A percentile compares a stretch with the other conserved stretches of the same genome.
These are phyloP conservation scores for Shiraia sp. DNA, from an alignment of 2,329 filamentous ascomycete genomes.

Conservation along the genomic window DNA sequence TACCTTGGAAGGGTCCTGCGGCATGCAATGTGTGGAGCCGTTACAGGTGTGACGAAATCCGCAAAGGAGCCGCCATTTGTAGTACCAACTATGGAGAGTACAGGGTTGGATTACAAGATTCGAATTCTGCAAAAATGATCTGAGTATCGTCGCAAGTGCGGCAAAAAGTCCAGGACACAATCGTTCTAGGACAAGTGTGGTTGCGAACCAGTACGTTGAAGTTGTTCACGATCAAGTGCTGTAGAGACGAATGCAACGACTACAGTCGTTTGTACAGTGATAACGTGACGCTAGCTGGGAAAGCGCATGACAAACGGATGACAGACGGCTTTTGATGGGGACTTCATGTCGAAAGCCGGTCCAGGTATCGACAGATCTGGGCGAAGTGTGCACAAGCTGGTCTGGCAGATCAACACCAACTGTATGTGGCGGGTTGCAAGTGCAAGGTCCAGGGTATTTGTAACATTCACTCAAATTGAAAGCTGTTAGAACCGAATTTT, in stretches of 20 bases:
- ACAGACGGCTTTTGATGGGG: constrained; percentile 8
- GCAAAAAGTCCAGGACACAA: constrained; percentile 2
- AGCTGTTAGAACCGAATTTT: too few relatives aligned
- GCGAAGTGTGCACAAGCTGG: not conserved
- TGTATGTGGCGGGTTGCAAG: not conserved
- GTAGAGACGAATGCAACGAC: constrained; percentile 5
- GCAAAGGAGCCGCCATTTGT: constrained; percentile 16
- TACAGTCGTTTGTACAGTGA: not conserved
- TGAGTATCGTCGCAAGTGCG: constrained; percentile 9
- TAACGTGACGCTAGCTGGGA: constrained; percentile 1
- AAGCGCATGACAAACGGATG: constrained; percentile 4
- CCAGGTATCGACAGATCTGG: not conserved
- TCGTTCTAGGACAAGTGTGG: constrained; percentile 17
- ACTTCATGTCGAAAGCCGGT: not conserved
- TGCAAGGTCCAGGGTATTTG: too few relatives aligned
- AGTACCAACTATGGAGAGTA: constrained; percentile 11
- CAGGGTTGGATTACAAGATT: constrained; percentile 5
- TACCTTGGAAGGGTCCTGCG: constrained; percentile 7
- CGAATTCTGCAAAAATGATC: constrained; percentile 9
- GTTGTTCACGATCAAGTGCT: constrained; percentile 12
- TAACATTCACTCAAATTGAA: too few relatives aligned
- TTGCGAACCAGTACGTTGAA: constrained; percentile 19
- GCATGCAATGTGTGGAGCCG: constrained; percentile 8
- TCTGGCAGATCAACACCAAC: constrained; percentile 1
- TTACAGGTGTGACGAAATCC: constrained; percentile 17